Percentiles rank a stretch among this genome's conserved stretches.
phyloP scores from a whole-genome alignment of 495 filamentous ascomycete species.

The Aspergillus steynii region DNA sequence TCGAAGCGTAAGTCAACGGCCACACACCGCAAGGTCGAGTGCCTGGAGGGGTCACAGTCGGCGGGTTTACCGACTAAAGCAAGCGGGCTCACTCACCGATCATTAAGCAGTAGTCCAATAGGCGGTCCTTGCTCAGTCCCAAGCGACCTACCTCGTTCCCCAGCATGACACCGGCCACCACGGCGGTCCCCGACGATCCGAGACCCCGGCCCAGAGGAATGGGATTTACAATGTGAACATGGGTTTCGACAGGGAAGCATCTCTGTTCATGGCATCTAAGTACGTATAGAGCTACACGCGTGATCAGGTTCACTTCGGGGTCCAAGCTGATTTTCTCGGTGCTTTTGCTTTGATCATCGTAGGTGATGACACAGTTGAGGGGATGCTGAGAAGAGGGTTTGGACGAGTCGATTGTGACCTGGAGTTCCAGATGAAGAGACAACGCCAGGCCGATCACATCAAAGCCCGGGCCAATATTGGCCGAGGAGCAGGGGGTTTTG shows the following conservation, averaged over 20 bases:
- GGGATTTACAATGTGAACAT: conserved; percentile 87
- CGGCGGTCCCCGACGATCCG: conserved; percentile 89
- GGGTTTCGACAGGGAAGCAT: conserved; percentile 79
- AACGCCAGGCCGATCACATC: conserved; percentile 95
- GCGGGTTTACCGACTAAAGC: not conserved
- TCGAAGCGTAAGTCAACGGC: conserved; percentile 12
- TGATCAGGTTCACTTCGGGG: conserved; percentile 85
- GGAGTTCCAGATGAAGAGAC: conserved; percentile 84
- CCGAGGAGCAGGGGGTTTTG: conserved; percentile 81
- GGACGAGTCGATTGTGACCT: conserved; percentile 65
- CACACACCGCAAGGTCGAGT: not conserved
- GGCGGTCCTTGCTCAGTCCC: conserved; percentile 72
- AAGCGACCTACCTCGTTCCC: conserved; percentile 86
- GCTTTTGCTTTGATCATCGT: conserved; percentile 78
- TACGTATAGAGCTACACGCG: conserved; percentile 87
- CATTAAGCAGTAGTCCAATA: conserved; percentile 96
- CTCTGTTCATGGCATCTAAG: conserved; percentile 84
- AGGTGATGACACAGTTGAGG: conserved; percentile 85
- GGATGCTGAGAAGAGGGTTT: conserved; percentile 54
- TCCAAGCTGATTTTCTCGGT: conserved; percentile 71
- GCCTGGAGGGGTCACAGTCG: conserved; percentile 5
- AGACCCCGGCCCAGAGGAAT: conserved; percentile 90
- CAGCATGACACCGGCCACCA: conserved; percentile 89
- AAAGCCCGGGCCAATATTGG: conserved; percentile 95
- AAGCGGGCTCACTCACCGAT: conserved; percentile 53